phyloP scores from a whole-genome alignment of 2,329 filamentous ascomycete species.

The Colletotrichum theobromicola region DNA sequence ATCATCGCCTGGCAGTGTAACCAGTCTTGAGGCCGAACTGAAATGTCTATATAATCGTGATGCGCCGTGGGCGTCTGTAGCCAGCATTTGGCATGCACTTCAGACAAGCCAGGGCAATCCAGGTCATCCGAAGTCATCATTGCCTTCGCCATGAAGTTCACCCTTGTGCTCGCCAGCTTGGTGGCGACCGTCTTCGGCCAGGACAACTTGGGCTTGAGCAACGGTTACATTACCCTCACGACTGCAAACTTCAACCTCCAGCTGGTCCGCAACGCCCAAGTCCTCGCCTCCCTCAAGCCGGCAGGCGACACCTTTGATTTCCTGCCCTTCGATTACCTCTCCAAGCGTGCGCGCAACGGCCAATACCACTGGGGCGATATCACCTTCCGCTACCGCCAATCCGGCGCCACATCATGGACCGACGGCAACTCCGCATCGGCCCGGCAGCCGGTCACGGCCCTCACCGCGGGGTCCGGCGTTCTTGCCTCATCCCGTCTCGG shows the following conservation, averaged over 20 bases:
- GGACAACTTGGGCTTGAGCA: conserved; percentile 42
- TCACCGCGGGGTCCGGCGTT: conserved; percentile 27
- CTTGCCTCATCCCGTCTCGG: conserved; percentile 45
- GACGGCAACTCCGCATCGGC: conserved; percentile 49
- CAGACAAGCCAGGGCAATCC: neutral
- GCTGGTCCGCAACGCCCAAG: conserved; percentile 49
- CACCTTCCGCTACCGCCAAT: conserved; percentile 57
- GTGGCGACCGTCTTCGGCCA: neutral
- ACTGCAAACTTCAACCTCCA: conserved; percentile 47
- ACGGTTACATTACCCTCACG: conserved; percentile 44
- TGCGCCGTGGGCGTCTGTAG: neutral
- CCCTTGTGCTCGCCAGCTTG: neutral
- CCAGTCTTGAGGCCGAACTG: accelerated
- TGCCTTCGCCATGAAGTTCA: neutral
- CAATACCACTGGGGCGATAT: conserved; percentile 66
- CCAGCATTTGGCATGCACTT: neutral
- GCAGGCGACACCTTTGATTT: conserved; percentile 54
- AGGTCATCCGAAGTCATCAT: neutral
- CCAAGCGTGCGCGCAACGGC: conserved; percentile 50
- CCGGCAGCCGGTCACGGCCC: conserved; percentile 40
- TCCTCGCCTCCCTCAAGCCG: conserved; percentile 52
- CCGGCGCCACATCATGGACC: conserved; percentile 45
- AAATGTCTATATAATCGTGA: neutral
- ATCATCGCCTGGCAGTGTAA: neutral
- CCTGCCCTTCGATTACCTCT: conserved; percentile 55